phyloP scores from a whole-genome alignment of 2,329 filamentous ascomycete species.

The Aspergillus felis region DNA sequence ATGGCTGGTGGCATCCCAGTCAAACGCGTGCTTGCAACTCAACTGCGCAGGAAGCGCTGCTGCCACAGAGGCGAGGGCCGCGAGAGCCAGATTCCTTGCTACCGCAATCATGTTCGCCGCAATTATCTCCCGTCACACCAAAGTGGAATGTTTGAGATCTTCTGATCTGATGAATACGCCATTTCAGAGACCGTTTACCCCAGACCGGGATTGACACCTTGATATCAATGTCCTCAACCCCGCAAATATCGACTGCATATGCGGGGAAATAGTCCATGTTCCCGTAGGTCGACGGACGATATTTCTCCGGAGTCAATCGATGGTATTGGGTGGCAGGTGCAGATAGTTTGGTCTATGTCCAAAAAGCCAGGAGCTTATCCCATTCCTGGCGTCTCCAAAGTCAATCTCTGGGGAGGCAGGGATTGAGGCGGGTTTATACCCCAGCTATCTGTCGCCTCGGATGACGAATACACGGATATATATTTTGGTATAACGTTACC shows the following conservation, averaged over 20 bases:
- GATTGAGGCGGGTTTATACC: background rate
- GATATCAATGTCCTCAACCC: background rate
- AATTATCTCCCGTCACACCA: background rate
- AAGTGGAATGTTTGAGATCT: background rate
- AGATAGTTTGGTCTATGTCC: background rate
- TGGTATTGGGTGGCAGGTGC: background rate
- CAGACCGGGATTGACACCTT: background rate
- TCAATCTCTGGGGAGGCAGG: background rate
- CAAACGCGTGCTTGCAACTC: constrained; percentile 1
- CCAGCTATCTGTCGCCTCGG: background rate
- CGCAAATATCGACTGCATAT: background rate
- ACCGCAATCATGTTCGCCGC: background rate
- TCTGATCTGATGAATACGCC: background rate
- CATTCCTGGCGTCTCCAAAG: background rate
- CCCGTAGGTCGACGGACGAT: background rate
- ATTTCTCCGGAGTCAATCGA: background rate
- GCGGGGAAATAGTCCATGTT: background rate
- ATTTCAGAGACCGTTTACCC: background rate
- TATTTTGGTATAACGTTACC: background rate
- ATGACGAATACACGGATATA: background rate
- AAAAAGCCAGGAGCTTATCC: background rate
- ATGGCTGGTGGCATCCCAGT: constrained; percentile 14
- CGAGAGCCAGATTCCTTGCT: background rate
- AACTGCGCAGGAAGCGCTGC: background rate
- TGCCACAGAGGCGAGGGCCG: background rate